Base-by-base conservation (phyloP, 768 basidiomycete species). In the Amanita rimosa region DNA sequence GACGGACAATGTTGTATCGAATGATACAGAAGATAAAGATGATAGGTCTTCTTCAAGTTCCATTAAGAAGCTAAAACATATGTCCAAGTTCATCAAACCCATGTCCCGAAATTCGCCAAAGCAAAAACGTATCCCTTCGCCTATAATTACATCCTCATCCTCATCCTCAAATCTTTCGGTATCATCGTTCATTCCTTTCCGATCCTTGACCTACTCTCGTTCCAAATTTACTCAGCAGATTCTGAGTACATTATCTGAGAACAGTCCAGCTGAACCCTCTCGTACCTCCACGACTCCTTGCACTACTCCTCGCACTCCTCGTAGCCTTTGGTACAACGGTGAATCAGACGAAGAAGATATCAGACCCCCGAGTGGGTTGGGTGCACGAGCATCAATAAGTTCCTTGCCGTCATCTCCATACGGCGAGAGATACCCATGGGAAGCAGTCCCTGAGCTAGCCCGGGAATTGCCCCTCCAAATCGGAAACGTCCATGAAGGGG, bases 361-460 rank as follows among this genome's bases (percentile, higher is more conserved):
- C 46, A 68, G 72, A 22, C 55, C 68, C 38, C 72, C 72, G 6
- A 74, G 72, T 54, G 72, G 71, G 4, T 57, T 74, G 10, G 72
- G 72, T 19, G 63, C 68, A 27, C 59, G 67, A 6, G 63, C 60
- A 0, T 68, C 71, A 2, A 55, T 69, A 14, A 59, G 58, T 7
- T 67, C 69, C 7, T 50, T 68, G 21, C 69, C 68, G 2, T 64
- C 64, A 6, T 66, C 69, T 11, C 63, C 69, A 1, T 63, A 62
- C 44, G 55, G 56, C 24, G 54, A 58, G 5, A 44, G 33, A 11
- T 49, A 35, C 24, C 40, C 48, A 7, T 49, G 48, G 48, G 48
- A 46, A 5, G 45, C 22, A 29, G 24, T 16, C 17, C 38, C 37
- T 48, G 37, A 37, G 10, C 19, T 36, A 17, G 16, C 4, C n/a